Percentiles rank a stretch among this genome's conserved stretches.
These are phyloP conservation scores for Arctostaphylos glauca DNA, from an alignment of 148 eudicot species.

Conservation along the genomic window DNA sequence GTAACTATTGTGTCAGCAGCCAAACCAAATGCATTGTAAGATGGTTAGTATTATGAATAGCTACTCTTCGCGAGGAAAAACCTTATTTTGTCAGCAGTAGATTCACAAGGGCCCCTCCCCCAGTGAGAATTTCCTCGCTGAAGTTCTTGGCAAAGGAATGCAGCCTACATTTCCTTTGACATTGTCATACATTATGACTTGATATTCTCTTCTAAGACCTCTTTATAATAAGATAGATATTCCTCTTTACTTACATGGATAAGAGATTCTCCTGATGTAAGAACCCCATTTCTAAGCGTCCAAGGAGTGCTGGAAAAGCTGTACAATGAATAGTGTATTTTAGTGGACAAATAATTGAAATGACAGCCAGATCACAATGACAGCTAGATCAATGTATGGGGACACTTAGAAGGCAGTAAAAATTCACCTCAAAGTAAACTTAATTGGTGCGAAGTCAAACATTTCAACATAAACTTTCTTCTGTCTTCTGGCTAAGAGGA, in stretches of 20 bases:
- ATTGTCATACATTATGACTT: neutral
- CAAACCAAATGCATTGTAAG: neutral
- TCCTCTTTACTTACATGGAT: constrained; percentile 64
- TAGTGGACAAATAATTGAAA: neutral
- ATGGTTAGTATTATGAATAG: neutral
- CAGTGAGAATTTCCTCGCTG: neutral
- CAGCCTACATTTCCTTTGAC: neutral
- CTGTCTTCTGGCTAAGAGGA: constrained; percentile 70
- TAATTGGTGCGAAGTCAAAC: constrained; percentile 66
- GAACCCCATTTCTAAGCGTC: constrained; percentile 75
- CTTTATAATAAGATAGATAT: neutral
- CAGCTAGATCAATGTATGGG: constrained; percentile 11
- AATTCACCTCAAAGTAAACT: constrained; percentile 73
- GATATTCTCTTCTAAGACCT: neutral
- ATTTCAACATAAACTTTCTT: constrained; percentile 84
- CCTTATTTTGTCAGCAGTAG: neutral
- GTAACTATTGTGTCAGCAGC: neutral
- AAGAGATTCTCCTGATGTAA: constrained; percentile 78
- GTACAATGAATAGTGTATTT: constrained; percentile 22
- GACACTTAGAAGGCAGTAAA: constrained; percentile 4
- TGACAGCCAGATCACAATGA: neutral
- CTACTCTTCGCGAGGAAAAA: neutral
- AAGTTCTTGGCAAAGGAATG: neutral
- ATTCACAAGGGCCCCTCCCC: neutral
- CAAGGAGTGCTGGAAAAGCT: constrained; percentile 98